Evolutionary conservation across 495 filamentous ascomycete species (phyloP).

Genomic region (Glarea lozoyensis): DNA sequence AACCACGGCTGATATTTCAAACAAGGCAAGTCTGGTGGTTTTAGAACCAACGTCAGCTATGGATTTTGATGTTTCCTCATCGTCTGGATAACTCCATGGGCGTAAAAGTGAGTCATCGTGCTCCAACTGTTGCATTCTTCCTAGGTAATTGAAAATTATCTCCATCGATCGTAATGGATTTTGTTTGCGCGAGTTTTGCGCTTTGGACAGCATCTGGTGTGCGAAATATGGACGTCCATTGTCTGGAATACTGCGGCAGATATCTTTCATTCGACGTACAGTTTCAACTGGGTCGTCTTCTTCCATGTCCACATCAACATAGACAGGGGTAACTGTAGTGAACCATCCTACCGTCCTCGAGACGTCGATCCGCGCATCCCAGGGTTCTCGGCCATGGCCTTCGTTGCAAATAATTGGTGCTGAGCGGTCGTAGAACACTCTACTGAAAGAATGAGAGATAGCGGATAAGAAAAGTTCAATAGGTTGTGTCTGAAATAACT

Average conservation of each 20-base stretch:
- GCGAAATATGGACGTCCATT: conserved; percentile 41
- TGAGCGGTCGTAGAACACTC: conserved; percentile 21
- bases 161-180: conserved; percentile 12
- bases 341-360: conserved; percentile 56
- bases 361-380: conserved; percentile 42
- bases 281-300: conserved; percentile 13
- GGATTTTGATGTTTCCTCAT: conserved; percentile 4
- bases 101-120: conserved; percentile 23
- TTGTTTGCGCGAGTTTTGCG: not conserved
- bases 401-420: conserved; percentile 31
- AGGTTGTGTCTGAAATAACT: conserved; percentile 36
- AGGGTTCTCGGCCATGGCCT: conserved; percentile 47
- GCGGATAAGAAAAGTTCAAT: conserved; percentile 46
- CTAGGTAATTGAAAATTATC: conserved; percentile 35
- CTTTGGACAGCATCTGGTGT: conserved; percentile 11
- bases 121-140: conserved; percentile 33
- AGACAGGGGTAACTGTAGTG: conserved; percentile 43
- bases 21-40: conserved; percentile 23
- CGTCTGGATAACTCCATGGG: conserved; percentile 10
- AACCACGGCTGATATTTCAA: conserved; percentile 22
- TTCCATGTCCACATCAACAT: conserved; percentile 4
- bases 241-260: conserved; percentile 27
- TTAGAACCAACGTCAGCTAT: conserved; percentile 33
- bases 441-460: conserved; percentile 41
- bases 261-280: conserved; percentile 34